Evolutionary conservation across 148 eudicot species (phyloP).

Genomic region (Amaranthus hypochondriacus): DNA sequence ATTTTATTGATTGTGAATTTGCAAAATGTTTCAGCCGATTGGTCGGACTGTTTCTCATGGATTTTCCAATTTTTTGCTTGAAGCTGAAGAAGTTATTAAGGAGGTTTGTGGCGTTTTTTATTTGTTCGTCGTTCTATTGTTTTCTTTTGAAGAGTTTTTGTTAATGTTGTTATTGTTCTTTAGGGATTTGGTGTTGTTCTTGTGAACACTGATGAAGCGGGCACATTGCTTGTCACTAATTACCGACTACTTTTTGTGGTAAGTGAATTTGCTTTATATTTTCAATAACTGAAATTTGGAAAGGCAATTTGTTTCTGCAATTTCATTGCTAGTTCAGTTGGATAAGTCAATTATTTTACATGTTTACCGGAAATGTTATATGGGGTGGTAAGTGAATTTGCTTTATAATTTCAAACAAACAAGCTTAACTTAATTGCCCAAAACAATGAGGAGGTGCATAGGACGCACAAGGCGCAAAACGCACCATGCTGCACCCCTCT

Average conservation of each 20-base stretch:
- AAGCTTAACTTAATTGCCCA: no score
- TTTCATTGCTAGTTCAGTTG: neutral
- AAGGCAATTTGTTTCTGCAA: no score
- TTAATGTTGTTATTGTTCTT: neutral
- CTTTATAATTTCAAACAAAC: no score
- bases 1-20: slow-evolving; percentile 5
- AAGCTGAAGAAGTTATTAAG: slow-evolving; percentile 66
- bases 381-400: no score
- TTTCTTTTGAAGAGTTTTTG: neutral
- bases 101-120: slow-evolving; percentile 43
- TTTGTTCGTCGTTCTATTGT: neutral
- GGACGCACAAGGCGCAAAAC: no score
- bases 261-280: slow-evolving; percentile 21
- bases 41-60: slow-evolving; percentile 59
- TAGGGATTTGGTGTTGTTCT: slow-evolving; percentile 64
- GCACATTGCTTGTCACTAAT: slow-evolving; percentile 81
- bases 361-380: no score
- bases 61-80: slow-evolving; percentile 55
- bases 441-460: no score
- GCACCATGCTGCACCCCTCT: no score
- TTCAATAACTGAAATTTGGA: neutral
- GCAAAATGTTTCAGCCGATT: slow-evolving; percentile 38
- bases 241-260: slow-evolving; percentile 93
- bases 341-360: no score
- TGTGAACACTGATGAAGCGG: slow-evolving; percentile 86